Evolutionary conservation across 208 protist genomes (phyloP), one percentile per base, ranked within the genome.

Genomic region (Acanthamoeba lenticulata): DNA sequence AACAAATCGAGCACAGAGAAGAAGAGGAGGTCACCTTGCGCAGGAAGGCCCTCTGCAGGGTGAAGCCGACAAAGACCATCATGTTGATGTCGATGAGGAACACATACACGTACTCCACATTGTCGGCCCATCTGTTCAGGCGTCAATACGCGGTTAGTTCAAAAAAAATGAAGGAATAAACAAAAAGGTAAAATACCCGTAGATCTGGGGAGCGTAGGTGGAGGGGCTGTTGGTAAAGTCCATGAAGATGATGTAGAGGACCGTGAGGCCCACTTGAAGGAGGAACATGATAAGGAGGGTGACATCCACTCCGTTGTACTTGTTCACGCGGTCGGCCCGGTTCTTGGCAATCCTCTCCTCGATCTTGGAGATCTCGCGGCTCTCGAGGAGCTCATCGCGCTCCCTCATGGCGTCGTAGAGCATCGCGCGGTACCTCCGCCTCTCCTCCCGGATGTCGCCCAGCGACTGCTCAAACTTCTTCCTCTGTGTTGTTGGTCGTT

Each of bases 261-360:
- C 44, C n/a, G 47, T 40, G 32, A 88, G 79, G 79, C 40, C 47
- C 79, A 88, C 36, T 29, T 88, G 45, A 2, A 88, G 40, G 6
- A 2, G 1, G 44, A 88, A 88, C 45, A 88, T 15, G n/a, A 40
- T 11, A 60, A 88, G 36, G 27, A 60, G 44, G 42, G 5, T 62
- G 9, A 88, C 1, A 17, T 88, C 79, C 15, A 88, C 19, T 0
- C 79, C 79, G 42, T 60, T 60, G 47, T 88, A 88, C 24, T 49
- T 49, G 47, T 88, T 40, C 17, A 88, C 79, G 7, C 79, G 40
- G n/a, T 88, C 79, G 15, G 79, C 79, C 79, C 79, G 49, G 44
- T 88, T 88, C 79, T 88, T 88, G 47, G 79, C 79, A 21, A 88
- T 49, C 79, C 79, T 88, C 44, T 88, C 79, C 44, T 88, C 79